phyloP scores from a whole-genome alignment of 345 rosid species.

The Gossypium bickii region DNA sequence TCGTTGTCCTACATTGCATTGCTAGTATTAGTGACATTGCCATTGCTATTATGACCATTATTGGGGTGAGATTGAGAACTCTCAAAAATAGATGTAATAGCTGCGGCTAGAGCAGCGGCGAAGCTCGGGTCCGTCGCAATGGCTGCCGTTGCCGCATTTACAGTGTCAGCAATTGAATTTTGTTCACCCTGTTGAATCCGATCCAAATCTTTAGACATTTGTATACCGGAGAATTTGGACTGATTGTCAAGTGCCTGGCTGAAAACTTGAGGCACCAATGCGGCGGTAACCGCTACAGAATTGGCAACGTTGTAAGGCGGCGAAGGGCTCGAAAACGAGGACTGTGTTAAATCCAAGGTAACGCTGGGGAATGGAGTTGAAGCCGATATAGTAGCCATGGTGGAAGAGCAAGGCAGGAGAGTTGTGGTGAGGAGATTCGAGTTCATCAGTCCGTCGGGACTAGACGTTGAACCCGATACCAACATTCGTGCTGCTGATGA shows the following conservation, averaged over 20 bases:
- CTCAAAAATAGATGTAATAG: conserved; percentile 54
- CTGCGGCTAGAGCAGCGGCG: conserved; percentile 68
- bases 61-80: conserved; percentile 29
- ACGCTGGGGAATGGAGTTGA: conserved; percentile 96
- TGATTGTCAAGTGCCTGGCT: conserved; percentile 57
- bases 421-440: conserved; percentile 67
- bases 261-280: conserved; percentile 53
- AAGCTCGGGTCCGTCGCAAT: conserved; percentile 61
- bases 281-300: conserved; percentile 12
- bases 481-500: conserved; percentile 86
- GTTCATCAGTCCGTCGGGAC: conserved; percentile 69
- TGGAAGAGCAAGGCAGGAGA: conserved; percentile 83
- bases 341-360: conserved; percentile 78
- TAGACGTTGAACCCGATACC: conserved; percentile 81
- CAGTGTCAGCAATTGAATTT: conserved; percentile 34
- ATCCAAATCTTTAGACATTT: conserved; percentile 49
- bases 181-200: conserved; percentile 16
- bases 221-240: conserved; percentile 58
- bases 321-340: conserved; percentile 30
- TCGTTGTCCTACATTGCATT: conserved; percentile 14
- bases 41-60: conserved; percentile 13
- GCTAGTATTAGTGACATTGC: conserved; percentile 13
- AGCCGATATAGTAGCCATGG: conserved; percentile 93
- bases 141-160: conserved; percentile 43
- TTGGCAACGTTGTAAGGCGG: conserved; percentile 16